A percentile compares a stretch with the other conserved stretches of the same genome.
phyloP scores from a whole-genome alignment of 768 basidiomycete species.

The Tulasnella sp. region DNA sequence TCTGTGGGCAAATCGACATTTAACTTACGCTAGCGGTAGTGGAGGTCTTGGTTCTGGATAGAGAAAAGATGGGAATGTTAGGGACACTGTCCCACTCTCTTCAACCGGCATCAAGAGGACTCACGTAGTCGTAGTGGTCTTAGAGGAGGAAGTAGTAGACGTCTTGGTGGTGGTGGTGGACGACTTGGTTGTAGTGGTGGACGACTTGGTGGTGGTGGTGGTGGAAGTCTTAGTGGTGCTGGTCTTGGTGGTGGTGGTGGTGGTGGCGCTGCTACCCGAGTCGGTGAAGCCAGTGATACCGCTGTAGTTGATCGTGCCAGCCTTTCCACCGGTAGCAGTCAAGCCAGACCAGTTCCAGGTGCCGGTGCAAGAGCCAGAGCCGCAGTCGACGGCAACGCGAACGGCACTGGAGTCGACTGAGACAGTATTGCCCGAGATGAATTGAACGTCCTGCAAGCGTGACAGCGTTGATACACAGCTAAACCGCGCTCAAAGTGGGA shows the following conservation, averaged over 20 bases:
- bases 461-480: neutral
- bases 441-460: neutral
- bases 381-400: slow-evolving; percentile 51
- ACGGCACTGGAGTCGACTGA: slow-evolving; percentile 38
- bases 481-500: too few species aligned
- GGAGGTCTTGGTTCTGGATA: neutral
- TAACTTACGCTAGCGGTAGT: neutral
- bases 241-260: neutral
- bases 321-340: slow-evolving; percentile 38
- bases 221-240: neutral
- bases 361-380: slow-evolving; percentile 43
- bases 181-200: neutral
- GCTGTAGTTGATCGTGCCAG: slow-evolving; percentile 34
- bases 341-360: slow-evolving; percentile 47
- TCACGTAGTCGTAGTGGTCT: neutral
- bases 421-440: slow-evolving; percentile 36
- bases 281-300: neutral
- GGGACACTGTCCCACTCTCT: neutral
- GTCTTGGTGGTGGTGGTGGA: neutral
- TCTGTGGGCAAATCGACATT: too few species aligned
- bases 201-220: neutral
- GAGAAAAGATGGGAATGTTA: neutral
- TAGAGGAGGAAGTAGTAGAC: neutral
- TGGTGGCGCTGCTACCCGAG: neutral
- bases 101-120: too few species aligned